Percentiles rank a stretch among this genome's conserved stretches.
These are phyloP conservation scores for Noccaea caerulescens DNA, from an alignment of 345 rosid genomes.

Conservation along the genomic window DNA sequence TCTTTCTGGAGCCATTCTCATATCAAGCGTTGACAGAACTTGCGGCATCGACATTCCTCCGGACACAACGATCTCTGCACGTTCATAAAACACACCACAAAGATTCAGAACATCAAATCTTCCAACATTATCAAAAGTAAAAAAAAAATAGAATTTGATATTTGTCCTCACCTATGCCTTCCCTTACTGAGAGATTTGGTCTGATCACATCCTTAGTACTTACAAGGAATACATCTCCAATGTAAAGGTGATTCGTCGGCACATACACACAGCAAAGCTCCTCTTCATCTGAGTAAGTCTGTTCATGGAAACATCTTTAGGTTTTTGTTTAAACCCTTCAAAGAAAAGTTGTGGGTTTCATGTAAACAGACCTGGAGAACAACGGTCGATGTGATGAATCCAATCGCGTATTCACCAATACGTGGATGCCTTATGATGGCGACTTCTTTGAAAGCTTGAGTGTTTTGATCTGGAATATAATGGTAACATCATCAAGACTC, in stretches of 20 bases:
- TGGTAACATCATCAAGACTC: constrained; percentile 10
- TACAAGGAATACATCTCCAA: constrained; percentile 90
- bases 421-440: constrained; percentile 99
- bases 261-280: constrained; percentile 96
- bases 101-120: constrained; percentile 14
- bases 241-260: constrained; percentile 97
- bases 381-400: constrained; percentile 91
- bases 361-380: constrained; percentile 69
- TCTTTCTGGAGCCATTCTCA: constrained; percentile 48
- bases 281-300: constrained; percentile 89
- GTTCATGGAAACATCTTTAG: constrained; percentile 41
- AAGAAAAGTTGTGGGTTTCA: not conserved
- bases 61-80: constrained; percentile 91
- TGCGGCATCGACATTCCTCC: constrained; percentile 99
- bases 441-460: constrained; percentile 95
- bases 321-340: not conserved
- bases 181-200: constrained; percentile 93
- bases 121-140: not conserved
- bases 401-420: constrained; percentile 97
- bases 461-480: constrained; percentile 76
- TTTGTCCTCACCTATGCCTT: constrained; percentile 85
- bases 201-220: constrained; percentile 84
- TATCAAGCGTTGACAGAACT: constrained; percentile 70
- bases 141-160: not conserved
- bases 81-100: constrained; percentile 24